Evolutionary conservation across 23 red algal genomes (phyloP), one percentile per base, ranked within the genome.

Genomic region (Gracilaria domingensis): DNA sequence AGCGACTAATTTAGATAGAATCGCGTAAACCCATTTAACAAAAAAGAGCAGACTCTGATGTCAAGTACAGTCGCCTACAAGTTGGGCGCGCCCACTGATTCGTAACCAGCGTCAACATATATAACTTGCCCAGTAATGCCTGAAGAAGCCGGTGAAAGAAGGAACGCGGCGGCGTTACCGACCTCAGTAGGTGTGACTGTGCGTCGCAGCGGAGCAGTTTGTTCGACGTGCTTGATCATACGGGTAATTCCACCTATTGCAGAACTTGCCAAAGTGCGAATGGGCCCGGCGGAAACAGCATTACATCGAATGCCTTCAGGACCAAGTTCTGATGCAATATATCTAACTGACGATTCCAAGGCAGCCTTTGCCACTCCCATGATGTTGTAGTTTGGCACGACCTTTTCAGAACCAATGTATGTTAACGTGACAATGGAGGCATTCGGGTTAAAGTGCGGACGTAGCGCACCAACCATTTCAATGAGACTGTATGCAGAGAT

Each of bases 321-420:
- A n/a, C 97, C 97, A 3, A 95, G 80, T 89, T 98, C 97, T 21
- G 88, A 35, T 30, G 97, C 97, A 16, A 99, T 69, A 67, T 99
- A 99, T 8, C 97, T 88, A 25, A 96, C 93, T 4, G 83, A 85
- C 26, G 88, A 83, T 76, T 99, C 97, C 29, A 99, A 82, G 5
- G 89, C 97, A 40, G 97, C 97, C 84, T 99, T 99, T 12, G 97
- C 97, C 13, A 99, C 97, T 16, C 97, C 97, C 97, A 99, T 99
- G 66, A 99, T 80, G 61, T 99, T 99, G 53, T 99, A 99, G 75
- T 99, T 99, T 8, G 97, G 97, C 23, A 99, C 91, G 6, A 99
- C 97, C 37, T 86, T 86, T 53, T 82, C 84, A 18, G 93, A 83
- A 35, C 97, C 97, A 24, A 99, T 58, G 78, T 99, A 99, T 8